phyloP scores from a whole-genome alignment of 2,329 filamentous ascomycete genomes.

The Aureobasidium sp. region DNA sequence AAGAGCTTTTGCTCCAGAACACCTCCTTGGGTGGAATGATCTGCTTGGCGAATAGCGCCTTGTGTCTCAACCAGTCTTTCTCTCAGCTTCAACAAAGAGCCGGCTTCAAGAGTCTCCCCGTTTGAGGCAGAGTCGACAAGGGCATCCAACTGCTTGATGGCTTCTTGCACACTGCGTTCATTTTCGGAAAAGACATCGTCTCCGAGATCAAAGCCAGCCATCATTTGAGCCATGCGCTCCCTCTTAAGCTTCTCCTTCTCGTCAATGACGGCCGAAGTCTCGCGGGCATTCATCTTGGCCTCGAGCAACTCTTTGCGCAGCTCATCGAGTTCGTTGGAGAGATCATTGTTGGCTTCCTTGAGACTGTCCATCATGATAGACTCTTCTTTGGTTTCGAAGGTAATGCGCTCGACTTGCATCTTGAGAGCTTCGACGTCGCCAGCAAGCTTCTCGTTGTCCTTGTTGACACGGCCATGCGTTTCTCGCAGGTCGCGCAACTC shows the following conservation, averaged over 20 bases:
- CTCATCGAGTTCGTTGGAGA: slow-evolving; percentile 86
- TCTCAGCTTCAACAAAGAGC: slow-evolving; percentile 71
- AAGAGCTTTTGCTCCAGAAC: slow-evolving; percentile 69
- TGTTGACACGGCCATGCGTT: slow-evolving; percentile 71
- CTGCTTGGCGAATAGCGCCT: slow-evolving; percentile 84
- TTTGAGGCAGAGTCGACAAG: slow-evolving; percentile 65
- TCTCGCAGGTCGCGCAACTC: slow-evolving; percentile 82
- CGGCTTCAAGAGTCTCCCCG: slow-evolving; percentile 65
- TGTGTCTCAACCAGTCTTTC: slow-evolving; percentile 80
- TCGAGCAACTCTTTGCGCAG: slow-evolving; percentile 94
- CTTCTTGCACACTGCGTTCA: slow-evolving; percentile 73
- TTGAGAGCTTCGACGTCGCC: slow-evolving; percentile 85
- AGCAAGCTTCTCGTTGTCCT: slow-evolving; percentile 82
- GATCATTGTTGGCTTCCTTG: slow-evolving; percentile 90
- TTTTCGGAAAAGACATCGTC: slow-evolving; percentile 91
- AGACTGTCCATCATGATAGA: slow-evolving; percentile 96
- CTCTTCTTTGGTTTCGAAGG: slow-evolving; percentile 93
- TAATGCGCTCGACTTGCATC: slow-evolving; percentile 93
- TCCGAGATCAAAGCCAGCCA: slow-evolving; percentile 94
- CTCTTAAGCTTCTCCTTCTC: slow-evolving; percentile 99
- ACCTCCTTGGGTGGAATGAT: slow-evolving; percentile 67
- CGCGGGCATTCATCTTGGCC: slow-evolving; percentile 93
- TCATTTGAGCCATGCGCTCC: slow-evolving; percentile 99
- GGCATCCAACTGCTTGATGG: slow-evolving; percentile 75
- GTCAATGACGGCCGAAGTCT: slow-evolving; percentile 79